Conservation (phyloP, 495 filamentous ascomycete species). For the Penicillium diatomitis region DNA sequence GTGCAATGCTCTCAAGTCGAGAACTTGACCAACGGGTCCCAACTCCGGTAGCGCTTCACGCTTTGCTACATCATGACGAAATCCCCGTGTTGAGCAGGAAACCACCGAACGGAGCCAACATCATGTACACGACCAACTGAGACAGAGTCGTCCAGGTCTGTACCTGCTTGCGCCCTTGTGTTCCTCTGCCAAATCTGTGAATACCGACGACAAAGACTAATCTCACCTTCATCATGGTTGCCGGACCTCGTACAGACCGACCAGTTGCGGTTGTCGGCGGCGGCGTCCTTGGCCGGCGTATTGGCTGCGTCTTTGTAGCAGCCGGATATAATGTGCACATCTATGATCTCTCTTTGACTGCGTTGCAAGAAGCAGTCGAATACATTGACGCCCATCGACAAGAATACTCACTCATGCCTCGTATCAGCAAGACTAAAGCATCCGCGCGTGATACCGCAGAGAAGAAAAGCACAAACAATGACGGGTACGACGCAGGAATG, state of each 20-base stretch:
- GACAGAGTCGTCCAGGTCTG: too few species aligned
- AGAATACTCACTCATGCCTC: slow-evolving; percentile 23
- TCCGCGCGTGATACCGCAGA: slow-evolving; percentile 4
- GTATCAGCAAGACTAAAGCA: slow-evolving; percentile 14
- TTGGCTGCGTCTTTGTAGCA: slow-evolving; percentile 30
- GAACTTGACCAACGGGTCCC: too few species aligned
- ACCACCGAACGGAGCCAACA: too few species aligned
- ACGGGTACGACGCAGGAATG: background rate
- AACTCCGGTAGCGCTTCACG: too few species aligned
- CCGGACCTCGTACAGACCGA: slow-evolving; percentile 11
- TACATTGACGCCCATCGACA: slow-evolving; percentile 29
- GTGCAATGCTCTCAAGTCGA: too few species aligned
- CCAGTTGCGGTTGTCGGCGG: slow-evolving; percentile 37
- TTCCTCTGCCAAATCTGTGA: too few species aligned
- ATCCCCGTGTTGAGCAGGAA: too few species aligned
- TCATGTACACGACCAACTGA: too few species aligned
- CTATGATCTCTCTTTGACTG: slow-evolving; percentile 22
- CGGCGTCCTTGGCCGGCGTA: slow-evolving; percentile 40
- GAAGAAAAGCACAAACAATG: background rate
- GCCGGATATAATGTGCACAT: slow-evolving; percentile 38
- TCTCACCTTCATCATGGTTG: background rate
- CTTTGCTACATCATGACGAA: too few species aligned
- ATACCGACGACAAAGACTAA: too few species aligned
- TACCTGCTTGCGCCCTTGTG: too few species aligned
- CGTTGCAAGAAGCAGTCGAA: slow-evolving; percentile 16